Percentiles rank a stretch among this genome's conserved stretches.
Evolutionary conservation across 345 rosid species (phyloP).

Genomic region (Boechera retrofracta): DNA sequence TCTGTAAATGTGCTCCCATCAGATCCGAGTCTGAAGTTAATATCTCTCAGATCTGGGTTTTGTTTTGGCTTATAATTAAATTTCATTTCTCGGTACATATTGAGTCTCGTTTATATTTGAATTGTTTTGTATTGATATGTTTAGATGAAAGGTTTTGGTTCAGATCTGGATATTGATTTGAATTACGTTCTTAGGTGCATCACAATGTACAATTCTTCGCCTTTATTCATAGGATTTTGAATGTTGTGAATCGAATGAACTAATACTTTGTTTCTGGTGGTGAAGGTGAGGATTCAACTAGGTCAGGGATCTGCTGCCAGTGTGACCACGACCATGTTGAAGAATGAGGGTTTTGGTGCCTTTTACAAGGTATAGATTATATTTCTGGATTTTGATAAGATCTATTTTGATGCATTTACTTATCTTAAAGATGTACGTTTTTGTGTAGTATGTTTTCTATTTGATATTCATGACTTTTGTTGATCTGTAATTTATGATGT

Average conservation of each 20-base stretch:
- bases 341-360: constrained; percentile 85
- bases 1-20: constrained; percentile 34
- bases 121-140: not conserved
- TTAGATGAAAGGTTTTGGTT: not conserved
- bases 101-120: not conserved
- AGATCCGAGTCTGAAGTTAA: constrained; percentile 50
- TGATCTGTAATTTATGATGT: constrained; percentile 9
- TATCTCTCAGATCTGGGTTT: constrained; percentile 36
- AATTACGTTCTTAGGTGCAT: constrained; percentile 1
- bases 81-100: not conserved
- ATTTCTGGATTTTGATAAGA: constrained; percentile 1
- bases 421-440: not conserved
- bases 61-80: not conserved
- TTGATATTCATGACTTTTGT: not conserved
- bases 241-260: constrained; percentile 15
- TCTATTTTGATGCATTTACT: constrained; percentile 21
- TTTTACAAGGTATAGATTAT: constrained; percentile 75
- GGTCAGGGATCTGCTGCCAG: constrained; percentile 93
- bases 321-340: constrained; percentile 81
- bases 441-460: constrained; percentile 9
- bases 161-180: constrained; percentile 41
- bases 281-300: constrained; percentile 96
- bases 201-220: not conserved
- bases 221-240: not conserved
- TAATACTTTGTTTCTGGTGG: constrained; percentile 32